Base-by-base conservation (phyloP, 805 yeast genomes). In the Candida lessepsii region DNA sequence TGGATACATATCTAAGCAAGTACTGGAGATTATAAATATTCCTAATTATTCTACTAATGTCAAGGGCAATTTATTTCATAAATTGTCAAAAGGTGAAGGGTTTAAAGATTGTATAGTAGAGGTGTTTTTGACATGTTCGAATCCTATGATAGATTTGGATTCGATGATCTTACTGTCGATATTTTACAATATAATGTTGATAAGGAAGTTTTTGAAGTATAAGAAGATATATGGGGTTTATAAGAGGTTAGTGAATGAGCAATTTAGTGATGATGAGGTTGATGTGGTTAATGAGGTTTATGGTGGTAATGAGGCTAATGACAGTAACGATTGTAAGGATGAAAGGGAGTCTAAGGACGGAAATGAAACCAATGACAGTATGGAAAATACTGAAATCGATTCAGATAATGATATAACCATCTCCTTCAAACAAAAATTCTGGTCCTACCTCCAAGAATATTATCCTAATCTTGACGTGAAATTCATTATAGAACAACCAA, bases 91-190 rank as follows among this genome's bases (percentile, higher is more conserved):
- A 30, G 72, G 67, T 0, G 47, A 49, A 24, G 73, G 73, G 1
- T 63, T 67, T 44, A 58, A 62, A 40, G 54, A 63, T 33, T 63
- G 65, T 39, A 58, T 62, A 2, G 43, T 67, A 17, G 75, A 70
- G 44, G 40, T 65, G 7, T 67, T 61, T 45, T 52, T 61, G 19
- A 59, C 73, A 0, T 58, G 65, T 14, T 58, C 64, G 26, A 62
- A 66, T 33, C 73, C 74, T 3, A 52, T 67, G 7, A 29, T 70
- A 6, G 75, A 70, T 44, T 46, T 67, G 30, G 57, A 60, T 41
- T 61, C 66, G 4, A 44, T 44, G 7, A 65, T 66, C 25, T 45
- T 63, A 15, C 58, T 66, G 15, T 51, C 56, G 8, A n/a, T 67
- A 8, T 44, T 63, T 7, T 67, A 62, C 52, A 67, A 67, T 39